Evolutionary conservation across 345 rosid genomes (phyloP).

Genomic region (Excoecaria agallocha): DNA sequence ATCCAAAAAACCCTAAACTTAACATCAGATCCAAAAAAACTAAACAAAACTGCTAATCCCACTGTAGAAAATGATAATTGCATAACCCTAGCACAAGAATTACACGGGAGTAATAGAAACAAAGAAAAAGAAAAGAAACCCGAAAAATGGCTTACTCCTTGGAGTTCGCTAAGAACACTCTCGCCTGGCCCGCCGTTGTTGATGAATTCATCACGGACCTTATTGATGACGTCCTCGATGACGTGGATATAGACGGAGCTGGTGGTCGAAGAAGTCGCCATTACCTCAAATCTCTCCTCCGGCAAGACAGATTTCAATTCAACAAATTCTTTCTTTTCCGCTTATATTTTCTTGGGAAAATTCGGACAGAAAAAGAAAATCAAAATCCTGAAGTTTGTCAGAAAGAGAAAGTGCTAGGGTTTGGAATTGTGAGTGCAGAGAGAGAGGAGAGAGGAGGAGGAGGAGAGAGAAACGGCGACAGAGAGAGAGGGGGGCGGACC

Average conservation of each 20-base stretch:
- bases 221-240: slow-evolving; percentile 85
- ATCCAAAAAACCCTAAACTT: slow-evolving; percentile 42
- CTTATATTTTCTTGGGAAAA: slow-evolving; percentile 11
- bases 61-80: neutral
- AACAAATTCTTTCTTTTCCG: neutral
- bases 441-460: neutral
- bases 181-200: slow-evolving; percentile 84
- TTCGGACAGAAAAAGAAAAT: neutral
- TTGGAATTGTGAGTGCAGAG: neutral
- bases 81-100: neutral
- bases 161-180: slow-evolving; percentile 77
- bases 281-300: slow-evolving; percentile 19
- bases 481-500: slow-evolving; percentile 43
- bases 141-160: slow-evolving; percentile 56
- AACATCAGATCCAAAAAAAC: slow-evolving; percentile 32
- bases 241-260: slow-evolving; percentile 81
- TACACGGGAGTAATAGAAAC: neutral
- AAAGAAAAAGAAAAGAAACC: neutral
- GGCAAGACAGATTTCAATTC: neutral
- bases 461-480: slow-evolving; percentile 27
- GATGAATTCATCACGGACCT: slow-evolving; percentile 88
- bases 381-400: neutral
- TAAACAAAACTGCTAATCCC: neutral
- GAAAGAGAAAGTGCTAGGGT: slow-evolving; percentile 26
- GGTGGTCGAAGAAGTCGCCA: slow-evolving; percentile 59